These are phyloP conservation scores for Solanum pimpinellifolium DNA, from an alignment of 257 asterid genomes.

Conservation along the genomic window DNA sequence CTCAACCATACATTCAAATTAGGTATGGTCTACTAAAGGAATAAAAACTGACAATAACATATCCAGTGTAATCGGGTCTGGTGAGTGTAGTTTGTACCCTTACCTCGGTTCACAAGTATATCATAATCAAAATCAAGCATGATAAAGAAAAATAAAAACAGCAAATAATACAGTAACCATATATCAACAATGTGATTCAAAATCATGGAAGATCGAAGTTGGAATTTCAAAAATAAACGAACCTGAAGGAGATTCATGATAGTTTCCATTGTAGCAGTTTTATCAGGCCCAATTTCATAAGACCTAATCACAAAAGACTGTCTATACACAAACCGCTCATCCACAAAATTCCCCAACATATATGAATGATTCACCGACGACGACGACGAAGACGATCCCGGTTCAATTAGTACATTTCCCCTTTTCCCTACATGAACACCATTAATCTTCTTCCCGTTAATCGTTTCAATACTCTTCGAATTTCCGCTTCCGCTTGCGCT, in stretches of 20 bases:
- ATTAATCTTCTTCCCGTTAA: slow-evolving; percentile 56
- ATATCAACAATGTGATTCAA: not conserved
- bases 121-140: not conserved
- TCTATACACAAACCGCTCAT: slow-evolving; percentile 45
- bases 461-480: slow-evolving; percentile 7
- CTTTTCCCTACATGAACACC: slow-evolving; percentile 31
- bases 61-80: not conserved
- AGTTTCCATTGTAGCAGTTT: slow-evolving; percentile 88
- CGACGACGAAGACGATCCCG: not conserved
- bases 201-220: not conserved
- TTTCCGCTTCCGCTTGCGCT: not conserved
- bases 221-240: not conserved
- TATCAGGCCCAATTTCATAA: slow-evolving; percentile 90
- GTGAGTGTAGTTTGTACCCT: not conserved
- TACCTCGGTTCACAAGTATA: not conserved
- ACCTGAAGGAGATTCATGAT: slow-evolving; percentile 92
- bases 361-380: slow-evolving; percentile 13
- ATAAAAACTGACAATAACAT: not conserved
- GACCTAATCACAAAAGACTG: slow-evolving; percentile 75
- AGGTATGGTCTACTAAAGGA: not conserved
- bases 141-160: not conserved
- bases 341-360: slow-evolving; percentile 52
- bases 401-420: slow-evolving; percentile 3
- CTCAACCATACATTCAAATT: not conserved
- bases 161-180: not conserved